Conservation (phyloP, 495 filamentous ascomycete genomes). For the Daldinia vernicosa region DNA sequence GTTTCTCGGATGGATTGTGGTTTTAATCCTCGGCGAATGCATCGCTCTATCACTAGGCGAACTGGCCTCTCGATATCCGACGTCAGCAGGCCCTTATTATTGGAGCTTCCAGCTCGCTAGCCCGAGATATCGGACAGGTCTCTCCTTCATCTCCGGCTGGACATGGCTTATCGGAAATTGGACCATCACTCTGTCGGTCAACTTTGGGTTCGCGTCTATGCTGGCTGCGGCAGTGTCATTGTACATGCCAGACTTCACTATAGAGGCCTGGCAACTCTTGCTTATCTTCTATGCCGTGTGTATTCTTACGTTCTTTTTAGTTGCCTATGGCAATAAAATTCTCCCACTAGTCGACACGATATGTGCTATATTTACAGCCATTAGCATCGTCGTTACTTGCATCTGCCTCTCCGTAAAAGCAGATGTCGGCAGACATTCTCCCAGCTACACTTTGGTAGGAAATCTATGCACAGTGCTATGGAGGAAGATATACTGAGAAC, state of each 20-base stretch:
- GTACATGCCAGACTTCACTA: constrained; percentile 51
- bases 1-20: constrained; percentile 62
- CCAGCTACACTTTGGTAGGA: constrained; percentile 47
- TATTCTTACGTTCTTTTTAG: constrained; percentile 60
- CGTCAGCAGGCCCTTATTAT: constrained; percentile 65
- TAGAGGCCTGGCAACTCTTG: constrained; percentile 60
- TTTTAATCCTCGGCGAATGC: constrained; percentile 63
- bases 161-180: constrained; percentile 63
- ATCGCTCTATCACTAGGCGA: constrained; percentile 65
- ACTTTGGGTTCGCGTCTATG: constrained; percentile 63
- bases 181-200: constrained; percentile 67
- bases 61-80: constrained; percentile 65
- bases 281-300: constrained; percentile 65
- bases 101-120: constrained; percentile 67
- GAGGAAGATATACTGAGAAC: constrained; percentile 52
- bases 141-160: constrained; percentile 67
- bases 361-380: constrained; percentile 50
- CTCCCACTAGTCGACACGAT: constrained; percentile 64
- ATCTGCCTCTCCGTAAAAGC: constrained; percentile 65
- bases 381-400: constrained; percentile 44
- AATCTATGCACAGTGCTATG: constrained; percentile 50
- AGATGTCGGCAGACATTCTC: constrained; percentile 58
- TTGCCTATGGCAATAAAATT: constrained; percentile 64
- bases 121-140: constrained; percentile 55
- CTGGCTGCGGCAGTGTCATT: constrained; percentile 63